Evolutionary conservation across 2,329 filamentous ascomycete genomes (phyloP).

Genomic region (Aspergillus glaucus): DNA sequence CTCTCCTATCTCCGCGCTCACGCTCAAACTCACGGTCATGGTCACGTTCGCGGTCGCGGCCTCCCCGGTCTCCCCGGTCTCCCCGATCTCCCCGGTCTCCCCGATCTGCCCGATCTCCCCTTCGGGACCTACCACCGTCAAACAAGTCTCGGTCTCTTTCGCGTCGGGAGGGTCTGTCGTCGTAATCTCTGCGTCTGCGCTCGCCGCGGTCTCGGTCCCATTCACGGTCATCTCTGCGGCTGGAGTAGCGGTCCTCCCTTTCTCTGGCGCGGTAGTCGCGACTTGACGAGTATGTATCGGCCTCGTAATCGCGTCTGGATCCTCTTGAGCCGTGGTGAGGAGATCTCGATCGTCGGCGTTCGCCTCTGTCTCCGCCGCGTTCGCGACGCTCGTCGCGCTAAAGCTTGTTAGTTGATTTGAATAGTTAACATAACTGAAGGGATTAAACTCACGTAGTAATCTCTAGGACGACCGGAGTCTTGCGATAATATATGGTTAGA

Average conservation of each 20-base stretch:
- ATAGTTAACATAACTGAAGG: conserved; percentile 12
- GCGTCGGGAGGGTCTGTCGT: conserved; percentile 52
- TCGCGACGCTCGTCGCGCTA: conserved; percentile 45
- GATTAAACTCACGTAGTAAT: conserved; percentile 45
- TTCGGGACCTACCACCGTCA: conserved; percentile 56
- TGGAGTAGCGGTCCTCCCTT: conserved; percentile 83
- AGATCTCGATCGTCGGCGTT: conserved; percentile 76
- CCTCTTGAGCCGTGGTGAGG: conserved; percentile 65
- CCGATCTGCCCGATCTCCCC: conserved; percentile 35
- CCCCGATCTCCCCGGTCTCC: conserved; percentile 17
- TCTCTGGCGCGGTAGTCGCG: conserved; percentile 88
- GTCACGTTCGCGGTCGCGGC: conserved; percentile 38
- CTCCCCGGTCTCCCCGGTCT: conserved; percentile 26
- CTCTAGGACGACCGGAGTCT: conserved; percentile 50
- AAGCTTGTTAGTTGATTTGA: conserved; percentile 1
- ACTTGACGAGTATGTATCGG: conserved; percentile 86
- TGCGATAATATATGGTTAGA: conserved; percentile 27
- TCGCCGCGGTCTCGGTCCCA: conserved; percentile 66
- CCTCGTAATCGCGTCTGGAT: conserved; percentile 65
- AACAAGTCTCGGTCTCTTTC: conserved; percentile 54
- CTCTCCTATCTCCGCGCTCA: conserved; percentile 29
- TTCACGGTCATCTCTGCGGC: conserved; percentile 65
- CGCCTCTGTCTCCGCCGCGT: conserved; percentile 45
- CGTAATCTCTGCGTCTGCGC: conserved; percentile 52
- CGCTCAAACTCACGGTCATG: conserved; percentile 38